A percentile compares a stretch with the other conserved stretches of the same genome.
These are phyloP conservation scores for Capronia epimyces DNA, from an alignment of 2,329 filamentous ascomycete species.

Conservation along the genomic window DNA sequence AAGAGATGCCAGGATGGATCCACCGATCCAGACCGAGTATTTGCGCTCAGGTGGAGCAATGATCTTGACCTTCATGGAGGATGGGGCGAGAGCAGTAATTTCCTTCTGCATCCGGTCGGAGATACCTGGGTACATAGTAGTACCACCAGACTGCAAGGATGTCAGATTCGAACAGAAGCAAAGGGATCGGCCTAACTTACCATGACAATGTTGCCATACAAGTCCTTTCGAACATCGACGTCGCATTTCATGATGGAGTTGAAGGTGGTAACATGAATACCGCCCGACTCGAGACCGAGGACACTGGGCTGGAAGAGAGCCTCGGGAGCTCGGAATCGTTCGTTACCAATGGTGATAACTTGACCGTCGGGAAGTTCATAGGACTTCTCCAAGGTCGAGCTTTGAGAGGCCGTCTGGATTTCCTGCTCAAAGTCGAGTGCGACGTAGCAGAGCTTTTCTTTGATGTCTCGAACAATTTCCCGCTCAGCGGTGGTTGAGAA, in stretches of 20 bases:
- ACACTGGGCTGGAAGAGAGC: conserved; percentile 99
- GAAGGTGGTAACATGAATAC: conserved; percentile 99
- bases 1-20: conserved; percentile 97
- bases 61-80: conserved; percentile 99
- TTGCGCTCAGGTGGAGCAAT: conserved; percentile 99
- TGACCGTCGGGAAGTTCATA: conserved; percentile 99
- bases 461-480: conserved; percentile 99
- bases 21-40: conserved; percentile 99
- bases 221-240: conserved; percentile 99
- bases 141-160: conserved; percentile 82
- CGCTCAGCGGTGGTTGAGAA: conserved; percentile 99
- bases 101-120: conserved; percentile 99
- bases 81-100: conserved; percentile 97
- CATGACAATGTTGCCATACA: conserved; percentile 99
- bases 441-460: conserved; percentile 99
- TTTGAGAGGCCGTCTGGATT: conserved; percentile 99
- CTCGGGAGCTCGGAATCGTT: conserved; percentile 99
- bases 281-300: conserved; percentile 94
- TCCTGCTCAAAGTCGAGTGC: conserved; percentile 99
- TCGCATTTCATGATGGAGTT: conserved; percentile 99
- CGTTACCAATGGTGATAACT: conserved; percentile 99
- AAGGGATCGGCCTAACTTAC: conserved; percentile 52
- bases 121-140: conserved; percentile 99
- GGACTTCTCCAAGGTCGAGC: conserved; percentile 98
- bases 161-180: conserved; percentile 18